phyloP scores from a whole-genome alignment of 2,329 filamentous ascomycete genomes.

The Ilyonectria robusta region DNA sequence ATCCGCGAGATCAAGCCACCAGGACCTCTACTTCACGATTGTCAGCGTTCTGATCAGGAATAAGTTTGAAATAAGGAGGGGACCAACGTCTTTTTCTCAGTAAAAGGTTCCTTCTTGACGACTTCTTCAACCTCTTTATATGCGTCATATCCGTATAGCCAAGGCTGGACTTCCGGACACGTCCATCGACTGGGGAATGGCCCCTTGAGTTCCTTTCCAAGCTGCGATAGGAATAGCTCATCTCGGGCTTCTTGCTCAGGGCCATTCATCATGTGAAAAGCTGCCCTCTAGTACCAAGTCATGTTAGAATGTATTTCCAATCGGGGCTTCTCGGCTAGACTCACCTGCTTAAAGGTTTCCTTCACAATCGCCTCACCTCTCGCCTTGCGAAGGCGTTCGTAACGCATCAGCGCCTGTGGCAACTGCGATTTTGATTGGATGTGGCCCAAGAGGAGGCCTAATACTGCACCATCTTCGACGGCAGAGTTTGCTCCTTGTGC shows the following conservation, averaged over 20 bases:
- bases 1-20: not conserved
- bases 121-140: constrained; percentile 65
- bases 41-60: not conserved
- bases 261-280: constrained; percentile 69
- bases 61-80: not conserved
- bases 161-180: constrained; percentile 73
- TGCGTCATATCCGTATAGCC: constrained; percentile 76
- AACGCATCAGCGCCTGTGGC: constrained; percentile 59
- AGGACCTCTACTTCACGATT: not conserved
- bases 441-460: constrained; percentile 70
- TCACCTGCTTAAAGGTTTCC: constrained; percentile 69
- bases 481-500: constrained; percentile 78
- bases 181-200: constrained; percentile 72
- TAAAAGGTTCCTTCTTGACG: constrained; percentile 24
- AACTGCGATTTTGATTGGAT: constrained; percentile 63
- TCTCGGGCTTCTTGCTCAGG: constrained; percentile 72
- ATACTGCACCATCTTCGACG: constrained; percentile 77
- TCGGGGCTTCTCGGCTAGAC: not conserved
- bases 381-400: constrained; percentile 63
- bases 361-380: constrained; percentile 68
- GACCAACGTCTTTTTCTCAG: not conserved
- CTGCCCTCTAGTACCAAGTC: constrained; percentile 55
- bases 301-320: not conserved
- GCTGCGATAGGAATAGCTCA: constrained; percentile 67
- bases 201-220: constrained; percentile 64